Base-by-base conservation (phyloP, 2,329 filamentous ascomycete species). In the Amphichorda felina region DNA sequence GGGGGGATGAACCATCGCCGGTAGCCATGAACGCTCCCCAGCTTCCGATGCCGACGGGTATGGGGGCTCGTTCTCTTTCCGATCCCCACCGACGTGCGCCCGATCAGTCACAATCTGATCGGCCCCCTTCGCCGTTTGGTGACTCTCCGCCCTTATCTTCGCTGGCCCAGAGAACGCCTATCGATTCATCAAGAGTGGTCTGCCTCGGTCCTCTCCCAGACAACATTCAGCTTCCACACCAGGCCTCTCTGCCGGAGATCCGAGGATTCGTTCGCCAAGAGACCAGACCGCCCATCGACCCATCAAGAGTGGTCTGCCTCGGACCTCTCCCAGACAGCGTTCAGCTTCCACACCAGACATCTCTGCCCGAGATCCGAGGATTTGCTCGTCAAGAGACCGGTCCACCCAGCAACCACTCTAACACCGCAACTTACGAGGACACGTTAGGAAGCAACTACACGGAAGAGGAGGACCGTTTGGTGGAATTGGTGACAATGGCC, bases 391-490 rank as follows among this genome's bases (percentile, higher is more conserved):
- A 24, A n/a, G n/a, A n/a, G n/a, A n/a, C n/a, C 24, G 57, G 62
- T 24, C 61, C 63, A 1, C 63, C 65, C 1, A 73, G 76, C 37
- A 66, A 72, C 41, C 56, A 25, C 24, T 25, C 24, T 13, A 25
- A 6, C 27, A 16, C 30, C 17, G 32, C 4, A 3, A 11, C 14
- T 15, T 8, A 25, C 19, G 26, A 25, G 13, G 21, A 64, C 38
- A 74, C 68, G 3, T 48, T 75, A 7, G 70, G 70, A 15, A 75
- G 71, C 47, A 72, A 75, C 38, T 75, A 63, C 43, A 75, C 71
- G 0, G 62, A 70, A 8, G 65, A 74, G 17, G 67, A 75, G 41
- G 64, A 68, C 40, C 49, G 51, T 6, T 44, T 53, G 22, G 48
- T 50, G 26, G 51, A 53, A 35, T 37, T 53, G 28, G 44, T 47